A percentile compares a stretch with the other conserved stretches of the same genome.
Conservation (phyloP, 2,329 filamentous ascomycete species). For the Pyricularia sp. region DNA sequence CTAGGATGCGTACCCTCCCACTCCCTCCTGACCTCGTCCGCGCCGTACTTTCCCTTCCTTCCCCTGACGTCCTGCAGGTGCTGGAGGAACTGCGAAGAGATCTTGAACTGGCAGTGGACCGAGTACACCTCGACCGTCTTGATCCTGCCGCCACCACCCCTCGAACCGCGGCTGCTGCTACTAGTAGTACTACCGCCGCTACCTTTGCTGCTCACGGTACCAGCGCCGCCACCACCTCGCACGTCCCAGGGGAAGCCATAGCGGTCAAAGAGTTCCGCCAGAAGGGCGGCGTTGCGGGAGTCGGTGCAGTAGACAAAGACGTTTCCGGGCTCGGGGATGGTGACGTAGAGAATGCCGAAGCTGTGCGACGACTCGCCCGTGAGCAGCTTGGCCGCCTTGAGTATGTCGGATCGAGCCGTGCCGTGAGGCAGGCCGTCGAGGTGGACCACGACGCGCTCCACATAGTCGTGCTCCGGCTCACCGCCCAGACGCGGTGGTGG, state of each 20-base stretch:
- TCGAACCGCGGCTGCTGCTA: neutral
- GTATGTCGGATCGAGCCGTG: neutral
- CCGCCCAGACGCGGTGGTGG: slow-evolving; percentile 2
- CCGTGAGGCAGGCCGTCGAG: neutral
- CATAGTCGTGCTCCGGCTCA: slow-evolving; percentile 2
- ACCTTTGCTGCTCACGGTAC: neutral
- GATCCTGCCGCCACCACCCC: neutral
- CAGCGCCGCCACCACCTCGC: neutral
- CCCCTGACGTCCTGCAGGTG: neutral
- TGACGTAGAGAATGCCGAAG: slow-evolving; percentile 5
- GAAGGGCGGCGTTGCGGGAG: slow-evolving; percentile 38
- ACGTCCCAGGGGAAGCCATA: slow-evolving; percentile 12
- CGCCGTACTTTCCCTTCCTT: neutral
- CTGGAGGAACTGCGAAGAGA: slow-evolving; percentile 5
- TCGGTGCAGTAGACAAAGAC: slow-evolving; percentile 5
- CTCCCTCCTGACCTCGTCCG: neutral
- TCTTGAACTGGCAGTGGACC: slow-evolving; percentile 2
- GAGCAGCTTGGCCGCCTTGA: slow-evolving; percentile 2
- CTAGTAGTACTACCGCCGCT: neutral
- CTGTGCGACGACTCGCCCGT: neutral
- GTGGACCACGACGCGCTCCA: slow-evolving; percentile 3
- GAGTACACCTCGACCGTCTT: neutral
- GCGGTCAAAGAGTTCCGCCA: slow-evolving; percentile 33
- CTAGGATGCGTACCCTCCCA: slow-evolving; percentile 3
- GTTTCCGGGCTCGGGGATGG: neutral